Evolutionary conservation across 2,329 filamentous ascomycete species (phyloP).

Genomic region (Metarhizium sp.): DNA sequence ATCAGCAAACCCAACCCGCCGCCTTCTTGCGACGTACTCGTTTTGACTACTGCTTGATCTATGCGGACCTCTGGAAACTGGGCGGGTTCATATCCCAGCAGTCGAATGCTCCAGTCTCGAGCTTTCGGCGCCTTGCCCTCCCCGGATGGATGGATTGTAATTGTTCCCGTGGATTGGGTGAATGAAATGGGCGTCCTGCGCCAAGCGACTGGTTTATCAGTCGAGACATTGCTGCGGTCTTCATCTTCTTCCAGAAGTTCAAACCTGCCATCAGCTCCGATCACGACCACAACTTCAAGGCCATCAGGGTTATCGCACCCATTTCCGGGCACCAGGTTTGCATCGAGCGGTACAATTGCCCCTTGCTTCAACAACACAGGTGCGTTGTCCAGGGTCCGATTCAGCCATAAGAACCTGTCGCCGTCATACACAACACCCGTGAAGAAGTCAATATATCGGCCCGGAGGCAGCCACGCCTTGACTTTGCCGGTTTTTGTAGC

Average conservation of each 20-base stretch:
- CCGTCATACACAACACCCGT: slow-evolving; percentile 48
- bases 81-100: slow-evolving; percentile 4
- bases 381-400: slow-evolving; percentile 36
- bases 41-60: neutral
- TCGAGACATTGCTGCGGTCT: neutral
- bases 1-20: slow-evolving; percentile 1
- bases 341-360: slow-evolving; percentile 48
- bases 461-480: slow-evolving; percentile 47
- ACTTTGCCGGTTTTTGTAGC: slow-evolving; percentile 36
- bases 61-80: neutral
- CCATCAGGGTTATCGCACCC: slow-evolving; percentile 35
- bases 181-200: slow-evolving; percentile 6
- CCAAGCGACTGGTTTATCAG: slow-evolving; percentile 2
- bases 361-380: slow-evolving; percentile 48
- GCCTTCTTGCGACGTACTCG: neutral
- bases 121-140: neutral
- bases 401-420: slow-evolving; percentile 39
- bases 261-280: slow-evolving; percentile 38
- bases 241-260: slow-evolving; percentile 8
- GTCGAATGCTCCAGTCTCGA: slow-evolving; percentile 6
- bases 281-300: slow-evolving; percentile 39
- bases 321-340: slow-evolving; percentile 28
- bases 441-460: slow-evolving; percentile 48
- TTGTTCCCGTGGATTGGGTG: slow-evolving; percentile 5
- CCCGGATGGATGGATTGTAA: slow-evolving; percentile 2